These are phyloP conservation scores for Penstemon barbatus DNA, from an alignment of 257 asterid genomes.

Conservation along the genomic window DNA sequence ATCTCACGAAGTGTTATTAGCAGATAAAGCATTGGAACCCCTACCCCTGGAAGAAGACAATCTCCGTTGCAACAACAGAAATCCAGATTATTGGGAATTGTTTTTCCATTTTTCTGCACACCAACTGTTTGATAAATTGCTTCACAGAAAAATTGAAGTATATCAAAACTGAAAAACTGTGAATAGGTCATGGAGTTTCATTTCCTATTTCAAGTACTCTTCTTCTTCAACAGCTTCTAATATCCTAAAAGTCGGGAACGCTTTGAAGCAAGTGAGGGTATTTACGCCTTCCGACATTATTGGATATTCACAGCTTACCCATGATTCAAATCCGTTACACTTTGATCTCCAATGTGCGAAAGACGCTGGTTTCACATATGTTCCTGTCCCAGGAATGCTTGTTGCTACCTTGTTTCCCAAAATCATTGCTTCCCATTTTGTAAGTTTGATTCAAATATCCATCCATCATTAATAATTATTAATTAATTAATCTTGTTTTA, in stretches of 20 bases:
- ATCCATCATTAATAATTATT: background rate
- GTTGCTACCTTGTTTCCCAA: conserved; percentile 84
- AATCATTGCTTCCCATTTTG: conserved; percentile 74
- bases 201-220: conserved; percentile 29
- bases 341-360: conserved; percentile 56
- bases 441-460: conserved; percentile 27
- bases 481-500: background rate
- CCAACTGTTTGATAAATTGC: no score
- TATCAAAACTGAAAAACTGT: no score
- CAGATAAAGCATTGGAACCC: no score
- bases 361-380: conserved; percentile 55
- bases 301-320: conserved; percentile 64
- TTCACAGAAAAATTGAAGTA: no score
- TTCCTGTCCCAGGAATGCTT: conserved; percentile 73
- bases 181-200: conserved; percentile 3
- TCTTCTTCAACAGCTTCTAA: conserved; percentile 31
- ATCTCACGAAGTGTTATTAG: no score
- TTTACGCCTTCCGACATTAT: conserved; percentile 51
- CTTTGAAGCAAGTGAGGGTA: conserved; percentile 53
- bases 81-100: no score
- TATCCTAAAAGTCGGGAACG: conserved; percentile 48
- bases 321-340: conserved; percentile 75
- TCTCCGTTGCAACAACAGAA: no score
- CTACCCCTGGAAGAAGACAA: no score
- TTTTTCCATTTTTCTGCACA: no score